Conservation (phyloP, 805 yeast genomes). For the Saccharomycopsis microspora region DNA sequence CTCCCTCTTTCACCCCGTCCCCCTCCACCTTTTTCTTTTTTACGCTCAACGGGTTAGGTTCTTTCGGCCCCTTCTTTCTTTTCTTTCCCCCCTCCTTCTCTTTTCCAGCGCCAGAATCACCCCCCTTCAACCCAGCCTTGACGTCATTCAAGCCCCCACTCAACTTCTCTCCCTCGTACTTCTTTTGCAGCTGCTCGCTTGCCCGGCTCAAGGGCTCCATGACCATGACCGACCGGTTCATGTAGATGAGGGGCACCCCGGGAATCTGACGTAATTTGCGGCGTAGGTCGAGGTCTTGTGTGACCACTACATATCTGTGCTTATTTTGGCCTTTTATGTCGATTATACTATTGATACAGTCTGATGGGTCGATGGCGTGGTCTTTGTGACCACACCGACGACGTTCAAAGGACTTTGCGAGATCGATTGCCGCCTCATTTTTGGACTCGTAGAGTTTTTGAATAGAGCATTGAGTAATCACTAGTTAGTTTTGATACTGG, state of each 20-base stretch:
- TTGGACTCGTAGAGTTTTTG: conserved; percentile 66
- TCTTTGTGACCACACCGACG: conserved; percentile 84
- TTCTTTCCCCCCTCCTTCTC: conserved; percentile 21
- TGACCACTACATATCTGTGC: conserved; percentile 83
- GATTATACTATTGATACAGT: conserved; percentile 67
- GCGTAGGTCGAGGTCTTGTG: conserved; percentile 66
- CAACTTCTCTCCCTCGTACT: conserved; percentile 56
- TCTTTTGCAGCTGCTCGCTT: conserved; percentile 37
- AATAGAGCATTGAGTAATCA: conserved; percentile 95
- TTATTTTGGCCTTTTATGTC: conserved; percentile 68
- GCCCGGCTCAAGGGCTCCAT: conserved; percentile 87
- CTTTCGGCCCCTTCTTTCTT: conserved; percentile 62
- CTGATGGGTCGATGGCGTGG: conserved; percentile 50
- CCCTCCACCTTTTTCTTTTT: conserved; percentile 45
- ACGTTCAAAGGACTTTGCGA: conserved; percentile 80
- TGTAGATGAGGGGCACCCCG: conserved; percentile 80
- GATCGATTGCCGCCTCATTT: conserved; percentile 64
- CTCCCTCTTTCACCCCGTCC: neutral
- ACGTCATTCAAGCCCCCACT: conserved; percentile 69
- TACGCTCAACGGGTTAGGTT: conserved; percentile 84
- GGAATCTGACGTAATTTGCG: conserved; percentile 63
- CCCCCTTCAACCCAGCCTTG: conserved; percentile 31
- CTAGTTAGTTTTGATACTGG: conserved; percentile 3
- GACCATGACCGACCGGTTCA: conserved; percentile 87
- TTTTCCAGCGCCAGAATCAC: conserved; percentile 19